A percentile compares a stretch with the other conserved stretches of the same genome.
Conservation (phyloP, 2,329 filamentous ascomycete species). For the Talaromyces sp. region DNA sequence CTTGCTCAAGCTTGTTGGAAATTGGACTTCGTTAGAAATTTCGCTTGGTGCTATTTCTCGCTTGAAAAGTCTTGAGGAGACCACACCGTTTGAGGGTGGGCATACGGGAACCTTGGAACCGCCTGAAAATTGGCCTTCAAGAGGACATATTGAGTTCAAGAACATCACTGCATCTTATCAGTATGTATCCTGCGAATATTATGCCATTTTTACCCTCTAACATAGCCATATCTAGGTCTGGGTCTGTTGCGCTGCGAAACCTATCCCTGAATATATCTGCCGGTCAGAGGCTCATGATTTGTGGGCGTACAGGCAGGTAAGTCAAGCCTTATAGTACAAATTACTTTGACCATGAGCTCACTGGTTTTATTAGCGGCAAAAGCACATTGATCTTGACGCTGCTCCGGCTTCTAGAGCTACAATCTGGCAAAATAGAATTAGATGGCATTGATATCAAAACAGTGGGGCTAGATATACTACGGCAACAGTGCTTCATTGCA, state of each 20-base stretch:
- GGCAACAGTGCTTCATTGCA: conserved; percentile 8
- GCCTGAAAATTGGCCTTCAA: conserved; percentile 42
- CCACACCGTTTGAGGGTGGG: conserved; percentile 44
- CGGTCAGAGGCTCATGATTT: conserved; percentile 12
- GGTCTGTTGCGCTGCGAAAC: conserved; percentile 2
- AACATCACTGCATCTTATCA: conserved; percentile 9
- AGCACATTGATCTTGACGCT: conserved; percentile 2
- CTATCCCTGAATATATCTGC: conserved; percentile 1
- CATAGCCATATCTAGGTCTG: background rate
- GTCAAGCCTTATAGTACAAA: background rate
- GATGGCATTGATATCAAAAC: conserved; percentile 13
- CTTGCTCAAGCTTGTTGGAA: conserved; percentile 49
- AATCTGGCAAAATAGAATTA: conserved; percentile 4
- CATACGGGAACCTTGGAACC: conserved; percentile 37
- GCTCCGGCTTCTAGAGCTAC: conserved; percentile 1
- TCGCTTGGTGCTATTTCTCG: conserved; percentile 56
- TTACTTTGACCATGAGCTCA: background rate
- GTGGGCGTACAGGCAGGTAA: conserved; percentile 16
- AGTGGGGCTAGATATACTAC: background rate
- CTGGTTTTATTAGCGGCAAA: conserved; percentile 1
- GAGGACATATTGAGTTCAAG: conserved; percentile 44
- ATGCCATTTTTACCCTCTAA: background rate
- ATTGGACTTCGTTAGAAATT: conserved; percentile 58
- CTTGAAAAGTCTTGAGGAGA: conserved; percentile 51
- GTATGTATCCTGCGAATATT: background rate